Evolutionary conservation across 352 stramenopile genomes (phyloP), one percentile per base, ranked within the genome.

Genomic region (Phytophthora hybrid): DNA sequence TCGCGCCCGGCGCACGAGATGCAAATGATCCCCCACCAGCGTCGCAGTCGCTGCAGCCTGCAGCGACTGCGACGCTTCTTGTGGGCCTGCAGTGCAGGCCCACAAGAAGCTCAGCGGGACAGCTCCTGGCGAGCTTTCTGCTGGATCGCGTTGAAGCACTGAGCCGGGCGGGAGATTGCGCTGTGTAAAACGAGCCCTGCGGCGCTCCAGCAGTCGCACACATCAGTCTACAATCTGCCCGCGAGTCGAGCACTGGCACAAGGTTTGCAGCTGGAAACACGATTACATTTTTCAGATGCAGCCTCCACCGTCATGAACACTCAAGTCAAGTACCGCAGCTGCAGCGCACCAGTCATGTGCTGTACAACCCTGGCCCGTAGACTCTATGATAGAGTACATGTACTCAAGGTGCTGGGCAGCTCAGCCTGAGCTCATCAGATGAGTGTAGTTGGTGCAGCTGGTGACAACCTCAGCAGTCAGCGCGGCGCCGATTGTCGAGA

Each of bases 1-100:
- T 49, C 16, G 41, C 41, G 47, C 47, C 47, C 47, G 47, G 47
- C 47, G 47, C 47, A 54, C 19, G 56, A 21, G 56, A 63, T 37
- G 19, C 34, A 63, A 52, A 58, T 39, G 58, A 64, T 64, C 14
- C 52, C 26, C 16, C 16, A 5, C 41, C 41, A 4, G 11, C 16
- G 14, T 49, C 41, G 18, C 41, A 19, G 16, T 49, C 41, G 14
- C 41, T 19, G 11, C n/a, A n/a, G n/a, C n/a, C n/a, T n/a, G n/a
- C n/a, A n/a, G n/a, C n/a, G n/a, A n/a, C n/a, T n/a, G n/a, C n/a
- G n/a, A n/a, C n/a, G 11, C 21, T 63, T 11, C 21, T 52, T 41
- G 19, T 10, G n/a, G 10, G 4, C 34, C 39, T 47, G 13, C n/a
- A n/a, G n/a, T n/a, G n/a, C 14, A 49, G 41, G 34, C 9, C 11